phyloP scores from a whole-genome alignment of 768 basidiomycete genomes.

The Xerocomus spinulosus region DNA sequence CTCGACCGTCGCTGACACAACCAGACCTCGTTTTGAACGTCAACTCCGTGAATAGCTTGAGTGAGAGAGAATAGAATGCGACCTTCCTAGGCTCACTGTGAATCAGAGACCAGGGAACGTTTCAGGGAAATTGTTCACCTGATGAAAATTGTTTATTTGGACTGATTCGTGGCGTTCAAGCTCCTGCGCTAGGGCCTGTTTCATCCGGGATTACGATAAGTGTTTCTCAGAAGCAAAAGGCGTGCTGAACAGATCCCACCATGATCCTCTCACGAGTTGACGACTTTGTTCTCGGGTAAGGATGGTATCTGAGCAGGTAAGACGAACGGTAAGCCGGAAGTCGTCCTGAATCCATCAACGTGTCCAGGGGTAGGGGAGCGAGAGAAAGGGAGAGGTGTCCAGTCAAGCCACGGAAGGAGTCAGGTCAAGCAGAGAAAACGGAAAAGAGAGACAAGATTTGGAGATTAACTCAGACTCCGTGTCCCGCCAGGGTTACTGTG shows the following conservation, averaged over 20 bases:
- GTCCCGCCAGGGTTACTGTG: conserved; percentile 25
- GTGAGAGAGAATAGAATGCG: not conserved
- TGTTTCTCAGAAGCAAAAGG: conserved; percentile 5
- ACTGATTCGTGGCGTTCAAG: not conserved
- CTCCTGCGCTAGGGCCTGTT: conserved; percentile 12
- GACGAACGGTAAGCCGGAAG: conserved; percentile 29
- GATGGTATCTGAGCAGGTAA: conserved; percentile 28
- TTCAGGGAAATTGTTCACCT: conserved; percentile 5
- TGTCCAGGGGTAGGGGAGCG: not conserved
- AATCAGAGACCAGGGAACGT: not conserved
- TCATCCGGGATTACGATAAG: conserved; percentile 1
- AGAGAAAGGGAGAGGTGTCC: not conserved
- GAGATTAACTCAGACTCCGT: conserved; percentile 16
- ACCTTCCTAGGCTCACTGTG: conserved; percentile 9
- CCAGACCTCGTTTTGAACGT: not conserved
- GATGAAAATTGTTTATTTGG: not conserved
- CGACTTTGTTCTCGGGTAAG: conserved; percentile 24
- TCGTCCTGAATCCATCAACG: conserved; percentile 12
- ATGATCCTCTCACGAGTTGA: conserved; percentile 23
- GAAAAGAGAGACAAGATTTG: conserved; percentile 13
- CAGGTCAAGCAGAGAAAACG: not conserved
- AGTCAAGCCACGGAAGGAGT: conserved; percentile 4
- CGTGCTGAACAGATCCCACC: conserved; percentile 13
- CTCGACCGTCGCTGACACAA: conserved; percentile 12
- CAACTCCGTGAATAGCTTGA: conserved; percentile 6